phyloP scores from a whole-genome alignment of 2,329 filamentous ascomycete genomes.

The Aspergillus calidoustus region DNA sequence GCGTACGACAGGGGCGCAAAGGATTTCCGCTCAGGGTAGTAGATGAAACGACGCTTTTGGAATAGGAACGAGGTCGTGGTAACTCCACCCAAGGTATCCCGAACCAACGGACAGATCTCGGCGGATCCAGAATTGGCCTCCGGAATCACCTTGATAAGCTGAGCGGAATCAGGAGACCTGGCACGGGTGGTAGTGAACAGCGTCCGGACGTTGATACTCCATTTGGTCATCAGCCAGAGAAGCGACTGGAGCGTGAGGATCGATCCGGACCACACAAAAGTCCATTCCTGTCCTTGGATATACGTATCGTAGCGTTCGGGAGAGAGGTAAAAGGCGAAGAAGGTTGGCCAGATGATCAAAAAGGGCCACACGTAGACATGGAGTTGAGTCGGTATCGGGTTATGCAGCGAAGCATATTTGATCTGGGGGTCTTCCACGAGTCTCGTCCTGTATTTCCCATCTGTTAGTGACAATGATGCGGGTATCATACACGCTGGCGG shows the following conservation, averaged over 20 bases:
- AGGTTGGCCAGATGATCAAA: slow-evolving; percentile 85
- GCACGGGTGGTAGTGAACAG: slow-evolving; percentile 79
- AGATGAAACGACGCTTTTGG: slow-evolving; percentile 96
- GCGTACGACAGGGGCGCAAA: slow-evolving; percentile 83
- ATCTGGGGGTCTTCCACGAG: slow-evolving; percentile 94
- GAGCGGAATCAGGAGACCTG: slow-evolving; percentile 71
- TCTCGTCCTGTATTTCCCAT: slow-evolving; percentile 62
- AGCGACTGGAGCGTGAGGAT: slow-evolving; percentile 89
- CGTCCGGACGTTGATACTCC: slow-evolving; percentile 87
- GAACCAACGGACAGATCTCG: slow-evolving; percentile 82
- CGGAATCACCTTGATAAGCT: slow-evolving; percentile 91
- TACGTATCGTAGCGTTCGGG: slow-evolving; percentile 85
- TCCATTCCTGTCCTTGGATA: slow-evolving; percentile 96
- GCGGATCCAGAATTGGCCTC: slow-evolving; percentile 84
- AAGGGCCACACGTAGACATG: slow-evolving; percentile 96
- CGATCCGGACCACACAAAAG: slow-evolving; percentile 87
- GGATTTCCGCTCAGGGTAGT: slow-evolving; percentile 69
- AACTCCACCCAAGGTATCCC: slow-evolving; percentile 76
- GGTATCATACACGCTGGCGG: slow-evolving; percentile 9
- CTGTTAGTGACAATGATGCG: slow-evolving; percentile 21
- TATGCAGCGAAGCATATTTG: slow-evolving; percentile 82
- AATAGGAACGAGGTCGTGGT: slow-evolving; percentile 87
- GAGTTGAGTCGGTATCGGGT: slow-evolving; percentile 77
- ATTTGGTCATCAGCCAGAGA: slow-evolving; percentile 94
- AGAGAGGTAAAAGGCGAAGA: slow-evolving; percentile 84